These are phyloP conservation scores for Combretum micranthum DNA, from an alignment of 345 rosid genomes.

Conservation along the genomic window DNA sequence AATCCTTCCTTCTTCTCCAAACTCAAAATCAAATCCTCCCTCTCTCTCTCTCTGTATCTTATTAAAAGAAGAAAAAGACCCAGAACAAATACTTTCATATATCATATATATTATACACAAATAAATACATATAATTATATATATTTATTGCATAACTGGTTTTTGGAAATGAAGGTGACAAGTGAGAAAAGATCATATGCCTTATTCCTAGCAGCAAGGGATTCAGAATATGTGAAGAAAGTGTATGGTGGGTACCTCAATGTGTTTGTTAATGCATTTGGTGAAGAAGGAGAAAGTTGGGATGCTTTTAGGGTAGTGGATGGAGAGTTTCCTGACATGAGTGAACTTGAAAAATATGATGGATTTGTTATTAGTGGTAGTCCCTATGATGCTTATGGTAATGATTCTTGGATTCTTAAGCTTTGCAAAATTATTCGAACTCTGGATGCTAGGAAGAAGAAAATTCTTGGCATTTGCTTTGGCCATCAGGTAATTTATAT, in stretches of 20 bases:
- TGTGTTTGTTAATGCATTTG: constrained; percentile 64
- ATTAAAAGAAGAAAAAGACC: neutral
- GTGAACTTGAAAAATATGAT: constrained; percentile 52
- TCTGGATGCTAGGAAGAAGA: constrained; percentile 70
- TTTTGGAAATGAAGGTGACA: constrained; percentile 6
- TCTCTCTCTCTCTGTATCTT: neutral
- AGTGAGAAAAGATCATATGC: constrained; percentile 29
- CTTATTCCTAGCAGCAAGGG: constrained; percentile 62
- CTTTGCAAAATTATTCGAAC: constrained; percentile 59
- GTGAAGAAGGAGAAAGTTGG: constrained; percentile 80
- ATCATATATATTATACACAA: neutral
- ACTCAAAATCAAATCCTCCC: too few species aligned
- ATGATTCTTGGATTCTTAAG: constrained; percentile 64
- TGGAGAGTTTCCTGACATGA: constrained; percentile 70
- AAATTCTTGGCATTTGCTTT: constrained; percentile 81
- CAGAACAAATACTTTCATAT: neutral
- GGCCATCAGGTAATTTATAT: constrained; percentile 71
- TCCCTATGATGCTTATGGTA: constrained; percentile 70
- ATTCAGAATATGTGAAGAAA: constrained; percentile 65
- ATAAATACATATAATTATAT: neutral
- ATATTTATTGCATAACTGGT: too few species aligned
- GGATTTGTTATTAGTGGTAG: constrained; percentile 87
- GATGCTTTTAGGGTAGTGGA: constrained; percentile 64
- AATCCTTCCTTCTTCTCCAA: too few species aligned
- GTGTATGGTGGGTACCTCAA: constrained; percentile 75